Evolutionary conservation across 352 stramenopile species (phyloP).

Genomic region (Pythium dissimile): DNA sequence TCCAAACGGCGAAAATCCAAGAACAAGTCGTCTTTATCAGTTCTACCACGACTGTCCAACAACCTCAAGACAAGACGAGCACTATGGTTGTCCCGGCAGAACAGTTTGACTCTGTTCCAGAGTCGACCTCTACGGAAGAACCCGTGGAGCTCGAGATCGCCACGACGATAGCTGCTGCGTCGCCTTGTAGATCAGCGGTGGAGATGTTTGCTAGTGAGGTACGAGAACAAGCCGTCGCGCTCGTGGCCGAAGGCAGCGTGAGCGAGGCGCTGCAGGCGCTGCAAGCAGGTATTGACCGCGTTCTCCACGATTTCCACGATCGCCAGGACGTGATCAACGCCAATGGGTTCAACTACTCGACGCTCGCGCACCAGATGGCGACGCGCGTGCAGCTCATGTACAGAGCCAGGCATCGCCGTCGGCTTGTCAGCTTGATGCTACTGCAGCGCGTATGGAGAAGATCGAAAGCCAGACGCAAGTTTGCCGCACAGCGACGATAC

Average conservation of each 20-base stretch:
- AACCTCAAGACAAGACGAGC: background rate
- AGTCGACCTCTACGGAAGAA: too few relatives aligned
- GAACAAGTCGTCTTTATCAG: background rate
- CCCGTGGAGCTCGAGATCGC: background rate
- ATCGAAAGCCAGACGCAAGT: slow-evolving; percentile 14
- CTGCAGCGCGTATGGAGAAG: slow-evolving; percentile 40
- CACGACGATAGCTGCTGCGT: background rate
- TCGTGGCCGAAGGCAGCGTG: slow-evolving; percentile 24
- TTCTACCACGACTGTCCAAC: too few relatives aligned
- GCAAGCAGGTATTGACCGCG: slow-evolving; percentile 40
- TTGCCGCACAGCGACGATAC: slow-evolving; percentile 10
- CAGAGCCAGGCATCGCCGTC: slow-evolving; percentile 25
- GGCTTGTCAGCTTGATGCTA: slow-evolving; percentile 21
- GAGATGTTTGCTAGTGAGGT: slow-evolving; percentile 22
- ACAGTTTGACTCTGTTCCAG: too few relatives aligned
- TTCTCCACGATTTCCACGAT: slow-evolving; percentile 37
- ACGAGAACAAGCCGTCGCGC: slow-evolving; percentile 8
- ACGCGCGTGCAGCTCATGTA: slow-evolving; percentile 38
- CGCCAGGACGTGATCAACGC: slow-evolving; percentile 26
- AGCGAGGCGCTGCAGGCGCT: slow-evolving; percentile 40
- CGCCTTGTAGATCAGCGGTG: background rate
- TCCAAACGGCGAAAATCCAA: too few relatives aligned
- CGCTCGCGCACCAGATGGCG: slow-evolving; percentile 29
- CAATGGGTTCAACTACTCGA: slow-evolving; percentile 47
- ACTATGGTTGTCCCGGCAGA: too few relatives aligned